Evolutionary conservation across 495 filamentous ascomycete species (phyloP).

Genomic region (Neurospora sp.): DNA sequence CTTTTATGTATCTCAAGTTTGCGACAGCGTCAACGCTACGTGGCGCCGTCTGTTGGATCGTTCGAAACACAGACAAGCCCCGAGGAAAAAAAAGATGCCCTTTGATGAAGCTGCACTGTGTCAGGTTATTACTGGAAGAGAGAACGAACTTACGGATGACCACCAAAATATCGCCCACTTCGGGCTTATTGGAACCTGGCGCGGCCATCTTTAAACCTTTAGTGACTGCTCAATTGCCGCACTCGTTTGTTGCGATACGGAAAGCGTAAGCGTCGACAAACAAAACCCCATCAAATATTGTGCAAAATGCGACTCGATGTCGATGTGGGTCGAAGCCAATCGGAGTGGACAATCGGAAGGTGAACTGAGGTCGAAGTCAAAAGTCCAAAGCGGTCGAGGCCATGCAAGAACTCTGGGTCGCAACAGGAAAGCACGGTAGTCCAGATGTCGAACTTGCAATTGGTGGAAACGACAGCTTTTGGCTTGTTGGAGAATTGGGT

Average conservation of each 20-base stretch:
- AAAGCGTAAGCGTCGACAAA: not conserved
- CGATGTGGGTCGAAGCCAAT: not conserved
- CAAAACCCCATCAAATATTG: not conserved
- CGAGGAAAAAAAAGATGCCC: not conserved
- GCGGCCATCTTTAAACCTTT: conserved; percentile 34
- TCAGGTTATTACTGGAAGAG: not conserved
- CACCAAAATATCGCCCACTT: conserved; percentile 58
- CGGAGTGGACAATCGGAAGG: not conserved
- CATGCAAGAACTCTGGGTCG: not conserved
- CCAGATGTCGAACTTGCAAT: not conserved
- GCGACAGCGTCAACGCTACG: not conserved
- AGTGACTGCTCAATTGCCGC: conserved; percentile 9
- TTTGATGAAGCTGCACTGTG: not conserved
- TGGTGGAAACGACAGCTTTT: not conserved
- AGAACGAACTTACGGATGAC: conserved; percentile 61
- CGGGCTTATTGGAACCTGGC: conserved; percentile 36
- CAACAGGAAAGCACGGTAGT: not conserved
- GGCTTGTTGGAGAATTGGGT: not conserved
- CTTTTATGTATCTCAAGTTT: not conserved
- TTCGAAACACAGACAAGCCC: not conserved
- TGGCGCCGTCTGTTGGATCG: not conserved
- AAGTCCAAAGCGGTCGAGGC: not conserved
- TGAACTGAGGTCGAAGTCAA: not conserved
- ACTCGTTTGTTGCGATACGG: conserved; percentile 4
- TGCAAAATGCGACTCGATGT: not conserved